Conservation (phyloP, 495 filamentous ascomycete species). For the Amorphotheca resinae region DNA sequence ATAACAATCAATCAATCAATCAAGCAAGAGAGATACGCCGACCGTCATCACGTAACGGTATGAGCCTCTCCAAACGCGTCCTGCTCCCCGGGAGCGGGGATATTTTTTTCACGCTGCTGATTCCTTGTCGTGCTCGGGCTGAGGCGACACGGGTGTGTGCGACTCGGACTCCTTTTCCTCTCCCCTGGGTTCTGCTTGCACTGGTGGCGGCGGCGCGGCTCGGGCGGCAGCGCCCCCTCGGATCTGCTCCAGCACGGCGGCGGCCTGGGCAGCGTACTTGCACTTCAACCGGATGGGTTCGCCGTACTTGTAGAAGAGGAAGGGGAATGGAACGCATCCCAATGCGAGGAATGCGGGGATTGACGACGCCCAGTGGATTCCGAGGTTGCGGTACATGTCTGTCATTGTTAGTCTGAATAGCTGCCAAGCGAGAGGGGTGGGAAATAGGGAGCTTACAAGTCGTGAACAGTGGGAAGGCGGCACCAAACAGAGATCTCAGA, state of each 20-base stretch:
- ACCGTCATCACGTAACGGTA: no score
- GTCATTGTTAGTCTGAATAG: constrained; percentile 10
- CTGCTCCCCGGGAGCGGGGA: no score
- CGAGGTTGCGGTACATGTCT: constrained; percentile 41
- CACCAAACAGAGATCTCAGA: constrained; percentile 45
- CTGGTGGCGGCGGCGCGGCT: no score
- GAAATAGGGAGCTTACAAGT: constrained; percentile 38
- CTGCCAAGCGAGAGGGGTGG: constrained; percentile 35
- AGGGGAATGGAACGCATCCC: constrained; percentile 38
- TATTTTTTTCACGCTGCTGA: no score
- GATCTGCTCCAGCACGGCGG: constrained; percentile 33
- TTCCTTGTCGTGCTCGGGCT: no score
- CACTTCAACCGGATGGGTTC: constrained; percentile 50
- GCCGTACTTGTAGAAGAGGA: constrained; percentile 69
- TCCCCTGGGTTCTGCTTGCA: no score
- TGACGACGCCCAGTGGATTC: constrained; percentile 61
- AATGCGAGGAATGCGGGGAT: constrained; percentile 60
- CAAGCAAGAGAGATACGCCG: no score
- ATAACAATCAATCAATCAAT: no score
- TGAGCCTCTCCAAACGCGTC: no score
- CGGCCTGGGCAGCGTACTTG: constrained; percentile 63
- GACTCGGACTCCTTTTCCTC: no score
- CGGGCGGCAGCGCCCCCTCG: no score
- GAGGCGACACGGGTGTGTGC: no score
- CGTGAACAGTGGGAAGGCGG: constrained; percentile 51